A percentile compares a stretch with the other conserved stretches of the same genome.
These are phyloP conservation scores for Aspergillus brunneoviolaceus DNA, from an alignment of 2,329 filamentous ascomycete species.

Conservation along the genomic window DNA sequence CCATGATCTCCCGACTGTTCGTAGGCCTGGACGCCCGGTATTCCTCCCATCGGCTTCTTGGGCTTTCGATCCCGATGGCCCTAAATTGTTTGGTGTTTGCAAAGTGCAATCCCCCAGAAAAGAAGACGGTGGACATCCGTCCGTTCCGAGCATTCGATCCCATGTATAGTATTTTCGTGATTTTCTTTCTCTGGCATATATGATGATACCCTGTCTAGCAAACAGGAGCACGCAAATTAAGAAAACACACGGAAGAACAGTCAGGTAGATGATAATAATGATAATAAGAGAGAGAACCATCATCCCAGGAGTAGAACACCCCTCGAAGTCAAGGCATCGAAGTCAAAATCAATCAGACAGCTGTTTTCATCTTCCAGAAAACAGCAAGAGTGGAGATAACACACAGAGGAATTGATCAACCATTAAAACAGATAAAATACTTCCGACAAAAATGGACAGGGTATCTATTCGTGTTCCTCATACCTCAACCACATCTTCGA, in stretches of 20 bases:
- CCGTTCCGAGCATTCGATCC: not conserved
- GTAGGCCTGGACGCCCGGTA: no score
- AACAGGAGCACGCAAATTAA: not conserved
- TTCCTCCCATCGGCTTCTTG: no score
- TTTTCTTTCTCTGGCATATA: not conserved
- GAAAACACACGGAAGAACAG: not conserved
- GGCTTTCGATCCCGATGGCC: no score
- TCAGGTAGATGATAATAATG: not conserved
- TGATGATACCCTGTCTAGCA: not conserved
- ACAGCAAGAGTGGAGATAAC: slow-evolving; percentile 2
- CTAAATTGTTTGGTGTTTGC: no score
- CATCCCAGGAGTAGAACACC: not conserved
- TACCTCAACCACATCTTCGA: slow-evolving; percentile 19
- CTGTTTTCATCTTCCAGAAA: not conserved
- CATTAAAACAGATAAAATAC: slow-evolving; percentile 11
- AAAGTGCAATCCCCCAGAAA: not conserved
- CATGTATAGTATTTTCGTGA: not conserved
- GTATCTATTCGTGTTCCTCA: slow-evolving; percentile 32
- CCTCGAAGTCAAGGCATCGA: not conserved
- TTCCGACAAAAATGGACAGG: slow-evolving; percentile 20
- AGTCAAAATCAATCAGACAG: not conserved
- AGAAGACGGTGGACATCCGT: not conserved
- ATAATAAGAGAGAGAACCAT: not conserved
- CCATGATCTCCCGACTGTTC: no score
- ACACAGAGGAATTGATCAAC: not conserved